Conservation (phyloP, 108 stramenopile genomes). For the Conticribra weissflogii region DNA sequence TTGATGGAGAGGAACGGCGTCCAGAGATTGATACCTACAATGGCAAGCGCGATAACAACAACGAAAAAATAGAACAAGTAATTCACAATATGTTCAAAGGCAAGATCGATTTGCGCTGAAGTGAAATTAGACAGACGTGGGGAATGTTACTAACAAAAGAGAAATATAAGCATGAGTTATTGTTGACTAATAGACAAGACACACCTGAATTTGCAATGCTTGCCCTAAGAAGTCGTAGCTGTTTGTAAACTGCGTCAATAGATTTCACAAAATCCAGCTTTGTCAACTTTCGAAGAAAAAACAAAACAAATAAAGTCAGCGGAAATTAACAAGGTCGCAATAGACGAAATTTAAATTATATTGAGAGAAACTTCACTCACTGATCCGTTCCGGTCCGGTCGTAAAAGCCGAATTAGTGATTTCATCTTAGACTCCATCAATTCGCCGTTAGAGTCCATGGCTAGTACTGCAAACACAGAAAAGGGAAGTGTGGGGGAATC, state of each 20-base stretch:
- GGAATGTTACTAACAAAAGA: too few relatives aligned
- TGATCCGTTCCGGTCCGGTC: conserved; percentile 60
- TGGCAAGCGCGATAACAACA: conserved; percentile 40
- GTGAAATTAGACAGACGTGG: too few relatives aligned
- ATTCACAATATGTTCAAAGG: conserved; percentile 72
- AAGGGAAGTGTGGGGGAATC: conserved; percentile 47
- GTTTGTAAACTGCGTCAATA: conserved; percentile 72
- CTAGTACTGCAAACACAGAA: conserved; percentile 55
- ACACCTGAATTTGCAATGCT: conserved; percentile 55
- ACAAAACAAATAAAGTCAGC: too few relatives aligned
- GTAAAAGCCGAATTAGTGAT: conserved; percentile 60
- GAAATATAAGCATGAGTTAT: neutral
- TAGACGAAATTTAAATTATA: too few relatives aligned
- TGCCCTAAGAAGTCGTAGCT: conserved; percentile 60
- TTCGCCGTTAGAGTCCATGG: conserved; percentile 34
- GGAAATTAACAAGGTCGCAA: too few relatives aligned
- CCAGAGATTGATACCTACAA: conserved; percentile 47
- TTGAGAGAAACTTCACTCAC: too few relatives aligned
- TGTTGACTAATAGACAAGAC: too few relatives aligned
- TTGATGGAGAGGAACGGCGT: conserved; percentile 50
- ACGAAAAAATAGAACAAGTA: conserved; percentile 58
- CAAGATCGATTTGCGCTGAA: conserved; percentile 69
- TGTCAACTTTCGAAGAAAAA: conserved; percentile 16
- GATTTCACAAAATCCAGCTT: conserved; percentile 73
- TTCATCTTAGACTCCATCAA: conserved; percentile 54